Conservation (phyloP, 139 green algal species). For the Tetraselmis chui region DNA sequence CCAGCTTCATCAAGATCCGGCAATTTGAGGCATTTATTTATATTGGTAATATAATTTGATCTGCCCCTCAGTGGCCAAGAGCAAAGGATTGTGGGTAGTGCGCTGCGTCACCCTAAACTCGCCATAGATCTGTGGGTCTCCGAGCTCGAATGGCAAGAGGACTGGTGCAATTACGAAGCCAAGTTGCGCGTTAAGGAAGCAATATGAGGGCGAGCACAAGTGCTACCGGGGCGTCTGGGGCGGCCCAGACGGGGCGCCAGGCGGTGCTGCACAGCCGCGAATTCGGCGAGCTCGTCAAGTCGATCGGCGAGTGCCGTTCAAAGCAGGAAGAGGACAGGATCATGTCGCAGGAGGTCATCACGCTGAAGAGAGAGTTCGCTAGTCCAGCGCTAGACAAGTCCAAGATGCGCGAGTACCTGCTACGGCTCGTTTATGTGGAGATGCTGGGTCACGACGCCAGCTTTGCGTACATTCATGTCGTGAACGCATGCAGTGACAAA, state of each 20-base stretch:
- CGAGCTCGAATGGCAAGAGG: too few relatives aligned
- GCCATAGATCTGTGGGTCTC: too few relatives aligned
- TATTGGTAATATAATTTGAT: too few relatives aligned
- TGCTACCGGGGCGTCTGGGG: too few relatives aligned
- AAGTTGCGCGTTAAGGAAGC: too few relatives aligned
- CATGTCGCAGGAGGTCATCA: slow-evolving; percentile 75
- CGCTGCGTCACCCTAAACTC: too few relatives aligned
- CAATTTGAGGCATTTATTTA: too few relatives aligned
- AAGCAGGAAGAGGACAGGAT: slow-evolving; percentile 80
- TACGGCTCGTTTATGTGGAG: slow-evolving; percentile 94
- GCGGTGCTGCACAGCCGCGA: slow-evolving; percentile 28
- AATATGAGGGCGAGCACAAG: too few relatives aligned
- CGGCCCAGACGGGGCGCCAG: slow-evolving; percentile 14
- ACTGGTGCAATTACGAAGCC: too few relatives aligned
- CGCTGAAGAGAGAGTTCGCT: slow-evolving; percentile 63
- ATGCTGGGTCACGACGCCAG: slow-evolving; percentile 95
- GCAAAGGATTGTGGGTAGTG: too few relatives aligned
- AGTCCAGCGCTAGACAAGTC: slow-evolving; percentile 68
- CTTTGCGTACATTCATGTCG: slow-evolving; percentile 81
- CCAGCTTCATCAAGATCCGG: too few relatives aligned
- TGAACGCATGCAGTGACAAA: slow-evolving; percentile 67
- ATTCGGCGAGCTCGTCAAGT: slow-evolving; percentile 50
- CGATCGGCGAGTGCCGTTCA: slow-evolving; percentile 66
- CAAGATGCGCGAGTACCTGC: slow-evolving; percentile 71
- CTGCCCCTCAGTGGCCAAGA: too few relatives aligned